Percentiles rank a stretch among this genome's conserved stretches.
These are phyloP conservation scores for Tetradesmus lagerheimii DNA, from an alignment of 139 green algal genomes.

Conservation along the genomic window DNA sequence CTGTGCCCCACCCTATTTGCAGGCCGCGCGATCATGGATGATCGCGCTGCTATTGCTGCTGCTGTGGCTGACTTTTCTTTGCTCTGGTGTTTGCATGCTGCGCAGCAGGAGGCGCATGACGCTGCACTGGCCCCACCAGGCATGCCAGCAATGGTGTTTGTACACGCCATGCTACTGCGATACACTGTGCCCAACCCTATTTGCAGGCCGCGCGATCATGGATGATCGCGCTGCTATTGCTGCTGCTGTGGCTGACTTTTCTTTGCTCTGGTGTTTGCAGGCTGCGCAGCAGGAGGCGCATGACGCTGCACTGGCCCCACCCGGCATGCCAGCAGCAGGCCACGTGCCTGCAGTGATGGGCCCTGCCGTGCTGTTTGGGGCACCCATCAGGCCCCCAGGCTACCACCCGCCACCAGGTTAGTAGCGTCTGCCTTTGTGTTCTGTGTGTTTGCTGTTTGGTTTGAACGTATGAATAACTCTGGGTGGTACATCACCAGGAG, in stretches of 20 bases:
- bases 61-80: background rate
- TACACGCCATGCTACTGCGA: too few relatives aligned
- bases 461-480: too few relatives aligned
- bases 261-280: background rate
- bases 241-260: background rate
- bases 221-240: background rate
- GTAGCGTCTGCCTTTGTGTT: too few relatives aligned
- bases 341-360: slow-evolving; percentile 46
- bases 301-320: slow-evolving; percentile 21
- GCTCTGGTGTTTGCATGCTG: background rate
- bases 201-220: too few relatives aligned
- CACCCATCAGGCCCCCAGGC: slow-evolving; percentile 45
- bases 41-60: background rate
- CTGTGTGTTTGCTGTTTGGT: too few relatives aligned
- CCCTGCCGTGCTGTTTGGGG: slow-evolving; percentile 37
- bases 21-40: background rate
- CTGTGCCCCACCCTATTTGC: too few relatives aligned
- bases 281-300: background rate
- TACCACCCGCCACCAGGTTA: slow-evolving; percentile 38
- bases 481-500: too few relatives aligned
- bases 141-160: too few relatives aligned
- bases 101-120: slow-evolving; percentile 3
- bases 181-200: too few relatives aligned
- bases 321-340: slow-evolving; percentile 34
- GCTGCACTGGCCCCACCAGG: slow-evolving; percentile 14